Conservation (phyloP, 164 flowering plant genomes). For the Piper betle region DNA sequence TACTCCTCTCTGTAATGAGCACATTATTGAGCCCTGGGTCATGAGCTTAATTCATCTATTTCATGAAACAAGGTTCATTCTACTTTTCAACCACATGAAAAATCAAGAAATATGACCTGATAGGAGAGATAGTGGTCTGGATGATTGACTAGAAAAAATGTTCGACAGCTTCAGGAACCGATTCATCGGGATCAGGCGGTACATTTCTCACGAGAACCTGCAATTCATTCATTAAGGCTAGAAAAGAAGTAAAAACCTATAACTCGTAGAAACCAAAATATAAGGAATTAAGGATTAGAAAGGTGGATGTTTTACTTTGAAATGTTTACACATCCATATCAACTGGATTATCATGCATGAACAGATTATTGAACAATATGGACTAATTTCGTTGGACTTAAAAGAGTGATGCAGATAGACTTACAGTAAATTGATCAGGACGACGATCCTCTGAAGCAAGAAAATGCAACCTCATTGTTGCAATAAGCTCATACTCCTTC, state of each 20-base stretch:
- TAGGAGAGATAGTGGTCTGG: conserved; percentile 74
- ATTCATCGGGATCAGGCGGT: conserved; percentile 76
- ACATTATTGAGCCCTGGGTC: background rate
- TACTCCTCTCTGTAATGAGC: too few relatives aligned
- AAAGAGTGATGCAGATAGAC: conserved; percentile 1
- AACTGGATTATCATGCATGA: too few relatives aligned
- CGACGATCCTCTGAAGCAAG: conserved; percentile 64
- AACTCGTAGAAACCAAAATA: too few relatives aligned
- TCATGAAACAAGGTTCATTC: background rate
- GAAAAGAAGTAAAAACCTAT: background rate
- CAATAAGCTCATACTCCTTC: conserved; percentile 55
- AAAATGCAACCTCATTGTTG: conserved; percentile 70
- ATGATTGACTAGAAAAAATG: conserved; percentile 86
- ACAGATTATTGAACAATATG: background rate
- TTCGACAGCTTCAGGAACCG: conserved; percentile 72
- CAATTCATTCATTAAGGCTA: background rate
- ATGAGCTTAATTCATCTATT: background rate
- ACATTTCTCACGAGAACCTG: conserved; percentile 91
- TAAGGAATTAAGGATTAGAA: background rate
- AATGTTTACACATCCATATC: too few relatives aligned
- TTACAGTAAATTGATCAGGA: conserved; percentile 84
- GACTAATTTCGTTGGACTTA: background rate
- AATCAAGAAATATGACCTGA: conserved; percentile 41
- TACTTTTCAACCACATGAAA: background rate
- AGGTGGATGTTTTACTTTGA: too few relatives aligned